Conservation (phyloP, 352 stramenopile species). For the Phytophthora pistaciae region DNA sequence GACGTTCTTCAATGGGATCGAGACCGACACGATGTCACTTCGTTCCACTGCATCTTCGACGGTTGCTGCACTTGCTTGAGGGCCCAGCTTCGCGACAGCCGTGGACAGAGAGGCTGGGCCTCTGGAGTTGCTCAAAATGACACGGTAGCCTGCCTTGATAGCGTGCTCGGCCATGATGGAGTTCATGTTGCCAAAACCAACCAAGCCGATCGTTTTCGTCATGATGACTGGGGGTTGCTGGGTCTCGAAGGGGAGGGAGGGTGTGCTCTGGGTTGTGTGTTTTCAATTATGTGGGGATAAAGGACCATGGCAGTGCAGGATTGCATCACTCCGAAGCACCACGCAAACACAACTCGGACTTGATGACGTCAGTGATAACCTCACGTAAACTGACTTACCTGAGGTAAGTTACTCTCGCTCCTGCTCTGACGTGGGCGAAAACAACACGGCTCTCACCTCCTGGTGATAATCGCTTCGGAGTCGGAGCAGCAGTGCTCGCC, state of each 20-base stretch:
- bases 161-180: conserved; percentile 4
- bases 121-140: conserved; percentile 22
- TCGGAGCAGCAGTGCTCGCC: conserved; percentile 47
- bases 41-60: conserved; percentile 13
- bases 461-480: conserved; percentile 65
- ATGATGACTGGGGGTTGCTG: not conserved
- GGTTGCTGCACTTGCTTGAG: conserved; percentile 3
- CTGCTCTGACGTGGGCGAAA: not conserved
- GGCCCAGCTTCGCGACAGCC: conserved; percentile 8
- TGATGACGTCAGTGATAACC: not conserved
- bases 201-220: conserved; percentile 12
- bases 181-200: conserved; percentile 11
- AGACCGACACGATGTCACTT: conserved; percentile 20
- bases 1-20: conserved; percentile 11
- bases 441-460: conserved; percentile 37
- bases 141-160: conserved; percentile 17
- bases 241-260: not conserved
- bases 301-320: not conserved
- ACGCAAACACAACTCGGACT: not conserved
- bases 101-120: conserved; percentile 1
- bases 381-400: not conserved
- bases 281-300: not conserved
- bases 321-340: not conserved
- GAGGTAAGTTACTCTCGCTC: no score
- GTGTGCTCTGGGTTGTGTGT: not conserved